Conservation (phyloP, 257 asterid species). For the Datura wrightii region DNA sequence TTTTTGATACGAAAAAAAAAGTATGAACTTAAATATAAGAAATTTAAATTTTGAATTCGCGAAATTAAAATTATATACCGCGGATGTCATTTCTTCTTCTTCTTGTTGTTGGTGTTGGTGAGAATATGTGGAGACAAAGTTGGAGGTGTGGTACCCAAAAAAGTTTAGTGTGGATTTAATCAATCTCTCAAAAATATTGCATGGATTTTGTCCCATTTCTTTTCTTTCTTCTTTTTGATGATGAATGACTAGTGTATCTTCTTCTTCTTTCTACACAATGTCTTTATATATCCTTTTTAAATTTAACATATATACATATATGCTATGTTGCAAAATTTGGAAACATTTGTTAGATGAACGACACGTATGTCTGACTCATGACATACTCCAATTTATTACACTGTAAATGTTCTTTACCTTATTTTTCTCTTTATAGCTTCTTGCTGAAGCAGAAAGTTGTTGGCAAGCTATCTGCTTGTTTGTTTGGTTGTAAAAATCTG, state of each 20-base stretch:
- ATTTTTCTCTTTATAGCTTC: background rate
- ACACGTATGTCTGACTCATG: background rate
- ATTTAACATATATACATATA: no score
- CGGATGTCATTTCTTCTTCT: background rate
- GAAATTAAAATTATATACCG: background rate
- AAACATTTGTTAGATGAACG: background rate
- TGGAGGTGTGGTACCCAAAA: constrained; percentile 2
- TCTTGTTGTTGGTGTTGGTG: background rate
- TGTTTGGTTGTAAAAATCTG: no score
- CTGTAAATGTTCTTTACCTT: background rate
- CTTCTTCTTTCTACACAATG: background rate
- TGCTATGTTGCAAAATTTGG: background rate
- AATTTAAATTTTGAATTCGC: background rate
- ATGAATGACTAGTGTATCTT: background rate
- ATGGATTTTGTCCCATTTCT: background rate
- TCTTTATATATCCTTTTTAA: no score
- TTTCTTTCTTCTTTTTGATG: background rate
- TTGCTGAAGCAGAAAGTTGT: no score
- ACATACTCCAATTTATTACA: background rate
- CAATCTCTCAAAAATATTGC: constrained; percentile 7
- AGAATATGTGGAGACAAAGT: background rate
- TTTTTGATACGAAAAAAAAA: no score
- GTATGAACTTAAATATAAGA: background rate
- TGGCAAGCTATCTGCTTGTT: no score
- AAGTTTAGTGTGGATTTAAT: constrained; percentile 4